Evolutionary conservation across 2,329 filamentous ascomycete genomes (phyloP), one percentile per base, ranked within the genome.

Genomic region (Alternaria solani): DNA sequence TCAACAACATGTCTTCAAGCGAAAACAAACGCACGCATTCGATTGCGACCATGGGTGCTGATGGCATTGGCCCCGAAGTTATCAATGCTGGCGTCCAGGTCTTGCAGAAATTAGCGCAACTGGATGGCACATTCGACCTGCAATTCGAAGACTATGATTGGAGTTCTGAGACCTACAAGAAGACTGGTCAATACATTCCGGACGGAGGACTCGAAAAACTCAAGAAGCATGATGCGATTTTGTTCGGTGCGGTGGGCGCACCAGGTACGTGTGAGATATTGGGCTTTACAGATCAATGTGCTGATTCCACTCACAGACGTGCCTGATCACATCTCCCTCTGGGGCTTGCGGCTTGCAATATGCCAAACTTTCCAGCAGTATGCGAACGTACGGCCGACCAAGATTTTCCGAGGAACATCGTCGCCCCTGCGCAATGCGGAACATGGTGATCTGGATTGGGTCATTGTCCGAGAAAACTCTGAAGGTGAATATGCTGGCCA

Each of bases 11-110:
- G 71, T 70, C 71, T 28, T 65, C 74, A 46, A 67, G 64, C 39
- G 62, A 66, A 34, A 55, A 68, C 3, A 61, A 63, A 32, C 68
- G 66, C 18, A 70, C 63, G 25, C 61, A 75, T 48, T 75, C 68
- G 51, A 74, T 76, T 51, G 74, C 73, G 16, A 74, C 71, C 82
- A 89, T 91, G 55, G 88, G 88, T 0, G 89, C 87, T 7, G 89
- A 91, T 70, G 89, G 89, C 55, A 91, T 91, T 61, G 89, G 89
- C 2, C 84, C 84, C 1, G 89, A 91, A 75, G 89, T 91, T 11
- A 86, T 90, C 75, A 80, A 83, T 32, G 87, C 87, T 1, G 88
- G 87, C 2, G 85, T 91, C 8, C 80, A 84, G 42, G 89, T 89
- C 0, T 77, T 92, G 51, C 82, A 87, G 62, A 82, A 83, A 14